A percentile compares a stretch with the other conserved stretches of the same genome.
Conservation (phyloP, 441 rosid genomes). For the Populus trichocarpa region DNA sequence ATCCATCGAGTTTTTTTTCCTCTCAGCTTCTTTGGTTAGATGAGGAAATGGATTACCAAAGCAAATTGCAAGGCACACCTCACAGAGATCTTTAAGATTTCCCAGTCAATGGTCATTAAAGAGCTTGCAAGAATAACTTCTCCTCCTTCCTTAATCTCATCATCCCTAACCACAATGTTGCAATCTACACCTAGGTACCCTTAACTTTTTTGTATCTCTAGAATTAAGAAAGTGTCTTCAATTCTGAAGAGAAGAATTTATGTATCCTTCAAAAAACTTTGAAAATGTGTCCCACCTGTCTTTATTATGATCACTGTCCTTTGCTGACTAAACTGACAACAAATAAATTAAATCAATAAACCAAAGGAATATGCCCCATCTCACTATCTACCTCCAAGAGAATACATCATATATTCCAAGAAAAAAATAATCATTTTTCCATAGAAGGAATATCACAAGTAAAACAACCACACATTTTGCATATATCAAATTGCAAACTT, state of each 20-base stretch:
- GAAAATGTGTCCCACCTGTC: not conserved
- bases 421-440: not conserved
- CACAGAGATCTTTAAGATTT: not conserved
- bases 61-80: not conserved
- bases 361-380: not conserved
- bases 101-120: not conserved
- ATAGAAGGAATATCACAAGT: not conserved
- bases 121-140: not conserved
- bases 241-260: not conserved
- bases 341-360: no score
- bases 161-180: not conserved
- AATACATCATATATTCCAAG: not conserved
- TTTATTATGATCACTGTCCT: not conserved
- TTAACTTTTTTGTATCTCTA: not conserved
- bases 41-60: not conserved
- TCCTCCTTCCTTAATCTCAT: not conserved
- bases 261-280: not conserved
- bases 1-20: not conserved
- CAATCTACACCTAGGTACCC: not conserved
- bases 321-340: not conserved
- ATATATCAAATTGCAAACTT: not conserved
- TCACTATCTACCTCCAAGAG: not conserved
- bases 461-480: not conserved
- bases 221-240: not conserved
- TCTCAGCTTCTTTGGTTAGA: not conserved